Percentiles rank a stretch among this genome's conserved stretches.
These are phyloP conservation scores for Penicillium paneum DNA, from an alignment of 2,329 filamentous ascomycete species.

Conservation along the genomic window DNA sequence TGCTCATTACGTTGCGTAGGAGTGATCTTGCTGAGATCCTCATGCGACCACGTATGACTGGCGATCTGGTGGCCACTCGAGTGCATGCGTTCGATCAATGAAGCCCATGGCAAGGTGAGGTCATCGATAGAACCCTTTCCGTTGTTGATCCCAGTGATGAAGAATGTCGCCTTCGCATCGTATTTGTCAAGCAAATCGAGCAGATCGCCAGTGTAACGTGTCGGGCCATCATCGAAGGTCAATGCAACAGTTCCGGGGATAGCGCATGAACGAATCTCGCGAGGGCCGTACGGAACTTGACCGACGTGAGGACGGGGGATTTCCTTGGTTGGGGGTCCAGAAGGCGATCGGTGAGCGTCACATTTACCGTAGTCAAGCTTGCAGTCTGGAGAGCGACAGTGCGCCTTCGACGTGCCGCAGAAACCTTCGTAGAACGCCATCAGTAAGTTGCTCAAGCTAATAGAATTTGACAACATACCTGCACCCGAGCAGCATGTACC, in stretches of 20 bases:
- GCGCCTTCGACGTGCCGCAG: slow-evolving; percentile 36
- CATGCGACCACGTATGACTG: slow-evolving; percentile 54
- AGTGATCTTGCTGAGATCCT: slow-evolving; percentile 44
- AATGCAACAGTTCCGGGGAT: slow-evolving; percentile 61
- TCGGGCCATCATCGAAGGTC: slow-evolving; percentile 67
- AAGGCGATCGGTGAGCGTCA: slow-evolving; percentile 36
- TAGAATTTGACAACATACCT: slow-evolving; percentile 27
- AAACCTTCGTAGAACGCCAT: slow-evolving; percentile 28
- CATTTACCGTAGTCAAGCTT: slow-evolving; percentile 40
- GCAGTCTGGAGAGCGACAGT: slow-evolving; percentile 43
- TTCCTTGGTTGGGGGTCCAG: slow-evolving; percentile 34
- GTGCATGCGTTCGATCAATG: slow-evolving; percentile 43
- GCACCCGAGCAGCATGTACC: slow-evolving; percentile 40
- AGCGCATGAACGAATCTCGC: slow-evolving; percentile 38
- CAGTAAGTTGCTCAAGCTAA: neutral
- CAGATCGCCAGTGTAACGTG: slow-evolving; percentile 59
- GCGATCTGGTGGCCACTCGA: slow-evolving; percentile 50
- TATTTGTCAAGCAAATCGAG: slow-evolving; percentile 60
- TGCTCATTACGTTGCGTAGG: slow-evolving; percentile 39
- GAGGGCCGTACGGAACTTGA: slow-evolving; percentile 36
- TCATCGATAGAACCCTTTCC: slow-evolving; percentile 46
- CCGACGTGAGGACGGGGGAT: slow-evolving; percentile 38
- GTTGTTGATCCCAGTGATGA: slow-evolving; percentile 54
- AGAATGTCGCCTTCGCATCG: slow-evolving; percentile 65
- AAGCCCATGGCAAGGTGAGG: slow-evolving; percentile 38